A percentile compares a stretch with the other conserved stretches of the same genome.
Evolutionary conservation across 208 protist species (phyloP).

Genomic region (Leishmania turanica): DNA sequence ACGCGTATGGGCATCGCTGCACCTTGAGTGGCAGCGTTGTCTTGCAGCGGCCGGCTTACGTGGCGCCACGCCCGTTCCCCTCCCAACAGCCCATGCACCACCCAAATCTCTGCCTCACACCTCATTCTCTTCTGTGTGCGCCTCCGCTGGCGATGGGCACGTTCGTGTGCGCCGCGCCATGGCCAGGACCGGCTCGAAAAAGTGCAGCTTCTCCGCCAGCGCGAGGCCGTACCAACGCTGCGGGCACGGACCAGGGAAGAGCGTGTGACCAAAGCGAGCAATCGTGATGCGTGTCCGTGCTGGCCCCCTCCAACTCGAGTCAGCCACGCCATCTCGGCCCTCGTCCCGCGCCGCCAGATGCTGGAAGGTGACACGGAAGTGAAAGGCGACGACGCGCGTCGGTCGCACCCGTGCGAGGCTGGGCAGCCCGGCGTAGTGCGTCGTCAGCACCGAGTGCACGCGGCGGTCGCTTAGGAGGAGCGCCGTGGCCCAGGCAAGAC

Average conservation of each 20-base stretch:
- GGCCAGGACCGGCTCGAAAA: slow-evolving; percentile 47
- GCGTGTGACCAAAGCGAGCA: slow-evolving; percentile 34
- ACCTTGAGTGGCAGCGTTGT: background rate
- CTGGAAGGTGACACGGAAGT: slow-evolving; percentile 26
- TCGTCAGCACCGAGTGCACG: slow-evolving; percentile 46
- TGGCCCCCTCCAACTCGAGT: background rate
- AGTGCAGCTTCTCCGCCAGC: slow-evolving; percentile 49
- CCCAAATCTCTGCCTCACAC: background rate
- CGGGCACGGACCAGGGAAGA: slow-evolving; percentile 55
- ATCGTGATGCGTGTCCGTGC: slow-evolving; percentile 13
- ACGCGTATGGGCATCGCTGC: background rate
- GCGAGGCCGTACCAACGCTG: slow-evolving; percentile 66
- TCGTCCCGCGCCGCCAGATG: background rate
- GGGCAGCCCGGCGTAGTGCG: slow-evolving; percentile 51
- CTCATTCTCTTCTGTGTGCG: background rate
- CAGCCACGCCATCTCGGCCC: background rate
- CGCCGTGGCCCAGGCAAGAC: slow-evolving; percentile 95
- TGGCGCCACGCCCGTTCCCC: background rate
- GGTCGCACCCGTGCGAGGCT: slow-evolving; percentile 20
- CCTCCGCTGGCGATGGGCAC: background rate
- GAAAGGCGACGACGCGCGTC: slow-evolving; percentile 16
- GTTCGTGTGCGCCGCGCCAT: slow-evolving; percentile 26
- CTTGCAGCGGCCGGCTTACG: background rate
- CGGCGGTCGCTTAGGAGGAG: slow-evolving; percentile 47
- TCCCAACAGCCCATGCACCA: too few species aligned